These are phyloP conservation scores for Boletus speciosus DNA, from an alignment of 768 basidiomycete species.

Conservation along the genomic window DNA sequence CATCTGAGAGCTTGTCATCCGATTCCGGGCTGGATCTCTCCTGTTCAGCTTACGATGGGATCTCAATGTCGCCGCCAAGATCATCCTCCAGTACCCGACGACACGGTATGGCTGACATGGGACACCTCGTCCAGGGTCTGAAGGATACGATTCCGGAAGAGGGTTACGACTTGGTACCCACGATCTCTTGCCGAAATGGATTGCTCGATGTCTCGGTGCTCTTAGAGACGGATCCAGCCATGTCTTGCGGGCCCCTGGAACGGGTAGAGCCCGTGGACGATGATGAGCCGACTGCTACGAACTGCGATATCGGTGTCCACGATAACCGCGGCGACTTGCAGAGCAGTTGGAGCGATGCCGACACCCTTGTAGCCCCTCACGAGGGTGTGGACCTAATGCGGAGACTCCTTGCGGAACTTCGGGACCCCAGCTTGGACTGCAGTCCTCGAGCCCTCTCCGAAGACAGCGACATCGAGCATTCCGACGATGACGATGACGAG, in stretches of 20 bases:
- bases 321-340: not conserved
- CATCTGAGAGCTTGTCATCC: not conserved
- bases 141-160: not conserved
- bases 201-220: not conserved
- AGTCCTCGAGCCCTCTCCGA: conserved; percentile 1
- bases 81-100: not conserved
- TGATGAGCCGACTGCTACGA: not conserved
- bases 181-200: not conserved
- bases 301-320: not conserved
- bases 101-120: conserved; percentile 11
- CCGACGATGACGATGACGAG: not conserved
- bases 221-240: not conserved
- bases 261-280: not conserved
- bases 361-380: not conserved
- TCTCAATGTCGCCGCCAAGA: not conserved
- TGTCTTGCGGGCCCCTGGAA: not conserved
- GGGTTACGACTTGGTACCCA: not conserved
- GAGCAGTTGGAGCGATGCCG: not conserved
- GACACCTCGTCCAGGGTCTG: not conserved
- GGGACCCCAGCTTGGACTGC: conserved; percentile 10
- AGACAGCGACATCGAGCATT: conserved; percentile 4
- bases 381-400: conserved; percentile 10
- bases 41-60: not conserved
- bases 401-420: conserved; percentile 12
- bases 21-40: not conserved